A percentile compares a stretch with the other conserved stretches of the same genome.
phyloP scores from a whole-genome alignment of 805 yeast species.

The Monosporozyma servazzii region DNA sequence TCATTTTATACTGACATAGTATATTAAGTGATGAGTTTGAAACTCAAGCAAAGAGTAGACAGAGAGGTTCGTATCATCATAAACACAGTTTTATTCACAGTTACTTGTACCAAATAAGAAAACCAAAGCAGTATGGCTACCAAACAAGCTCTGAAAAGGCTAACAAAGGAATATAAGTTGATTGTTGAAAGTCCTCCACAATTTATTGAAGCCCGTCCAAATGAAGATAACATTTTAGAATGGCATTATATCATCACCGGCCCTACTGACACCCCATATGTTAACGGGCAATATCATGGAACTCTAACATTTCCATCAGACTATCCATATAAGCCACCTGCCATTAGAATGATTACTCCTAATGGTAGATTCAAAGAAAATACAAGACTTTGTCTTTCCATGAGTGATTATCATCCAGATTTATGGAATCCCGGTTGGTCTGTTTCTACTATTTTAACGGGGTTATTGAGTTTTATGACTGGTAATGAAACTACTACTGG shows the following conservation, averaged over 20 bases:
- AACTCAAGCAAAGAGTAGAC: too few species aligned
- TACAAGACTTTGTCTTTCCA: slow-evolving; percentile 76
- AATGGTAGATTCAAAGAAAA: slow-evolving; percentile 79
- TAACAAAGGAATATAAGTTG: slow-evolving; percentile 73
- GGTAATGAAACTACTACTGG: slow-evolving; percentile 82
- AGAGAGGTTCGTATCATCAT: background rate
- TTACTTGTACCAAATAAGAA: background rate
- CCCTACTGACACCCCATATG: slow-evolving; percentile 83
- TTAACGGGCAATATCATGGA: slow-evolving; percentile 84
- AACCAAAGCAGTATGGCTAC: slow-evolving; percentile 31
- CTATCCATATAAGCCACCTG: slow-evolving; percentile 87
- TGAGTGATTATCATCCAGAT: slow-evolving; percentile 92
- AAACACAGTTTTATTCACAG: background rate
- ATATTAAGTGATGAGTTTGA: too few species aligned
- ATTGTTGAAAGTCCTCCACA: slow-evolving; percentile 79
- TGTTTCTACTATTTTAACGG: slow-evolving; percentile 79
- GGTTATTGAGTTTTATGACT: slow-evolving; percentile 86
- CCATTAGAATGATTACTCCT: slow-evolving; percentile 83
- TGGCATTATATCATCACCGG: slow-evolving; percentile 94
- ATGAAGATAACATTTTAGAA: slow-evolving; percentile 77
- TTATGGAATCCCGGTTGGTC: slow-evolving; percentile 97
- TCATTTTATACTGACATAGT: background rate
- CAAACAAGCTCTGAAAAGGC: slow-evolving; percentile 37
- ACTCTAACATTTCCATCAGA: slow-evolving; percentile 73
- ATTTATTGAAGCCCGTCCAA: slow-evolving; percentile 73